Evolutionary conservation across 805 yeast genomes (phyloP).

Genomic region (Ogataea dorogensis): DNA sequence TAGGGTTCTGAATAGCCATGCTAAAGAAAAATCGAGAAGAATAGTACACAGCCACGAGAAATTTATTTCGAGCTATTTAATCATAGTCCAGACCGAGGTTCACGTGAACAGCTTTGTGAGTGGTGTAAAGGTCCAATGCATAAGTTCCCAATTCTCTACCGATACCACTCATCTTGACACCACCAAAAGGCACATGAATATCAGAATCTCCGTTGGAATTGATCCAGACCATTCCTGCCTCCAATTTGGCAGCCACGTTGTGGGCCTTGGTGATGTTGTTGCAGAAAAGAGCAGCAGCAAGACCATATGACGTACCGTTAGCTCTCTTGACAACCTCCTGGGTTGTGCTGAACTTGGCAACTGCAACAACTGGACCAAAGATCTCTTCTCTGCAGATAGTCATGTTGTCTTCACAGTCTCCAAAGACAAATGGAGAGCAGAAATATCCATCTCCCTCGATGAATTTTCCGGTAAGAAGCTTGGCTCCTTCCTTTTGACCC

Average conservation of each 20-base stretch:
- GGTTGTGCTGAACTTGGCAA: constrained; percentile 60
- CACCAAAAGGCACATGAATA: constrained; percentile 63
- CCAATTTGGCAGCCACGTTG: constrained; percentile 57
- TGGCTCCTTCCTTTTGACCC: constrained; percentile 72
- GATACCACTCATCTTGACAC: constrained; percentile 63
- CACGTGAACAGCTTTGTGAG: constrained; percentile 68
- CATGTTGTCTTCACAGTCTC: constrained; percentile 65
- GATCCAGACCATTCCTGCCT: constrained; percentile 67
- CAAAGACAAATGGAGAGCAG: constrained; percentile 68
- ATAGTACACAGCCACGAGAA: constrained; percentile 1
- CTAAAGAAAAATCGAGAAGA: constrained; percentile 13
- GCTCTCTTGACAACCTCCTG: constrained; percentile 67
- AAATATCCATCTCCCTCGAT: constrained; percentile 64
- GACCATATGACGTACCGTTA: constrained; percentile 67
- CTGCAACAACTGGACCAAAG: constrained; percentile 77
- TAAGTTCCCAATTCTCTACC: constrained; percentile 69
- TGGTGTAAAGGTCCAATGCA: constrained; percentile 61
- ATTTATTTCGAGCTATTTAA: too few relatives aligned
- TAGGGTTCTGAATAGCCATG: constrained; percentile 96
- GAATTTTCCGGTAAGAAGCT: constrained; percentile 62
- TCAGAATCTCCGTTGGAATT: constrained; percentile 59
- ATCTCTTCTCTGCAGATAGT: constrained; percentile 69
- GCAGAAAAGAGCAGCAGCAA: constrained; percentile 78
- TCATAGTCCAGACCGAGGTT: constrained; percentile 41
- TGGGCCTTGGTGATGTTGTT: constrained; percentile 59